Conservation (phyloP, 441 rosid genomes). For the Cnidoscolus chayamansa region DNA sequence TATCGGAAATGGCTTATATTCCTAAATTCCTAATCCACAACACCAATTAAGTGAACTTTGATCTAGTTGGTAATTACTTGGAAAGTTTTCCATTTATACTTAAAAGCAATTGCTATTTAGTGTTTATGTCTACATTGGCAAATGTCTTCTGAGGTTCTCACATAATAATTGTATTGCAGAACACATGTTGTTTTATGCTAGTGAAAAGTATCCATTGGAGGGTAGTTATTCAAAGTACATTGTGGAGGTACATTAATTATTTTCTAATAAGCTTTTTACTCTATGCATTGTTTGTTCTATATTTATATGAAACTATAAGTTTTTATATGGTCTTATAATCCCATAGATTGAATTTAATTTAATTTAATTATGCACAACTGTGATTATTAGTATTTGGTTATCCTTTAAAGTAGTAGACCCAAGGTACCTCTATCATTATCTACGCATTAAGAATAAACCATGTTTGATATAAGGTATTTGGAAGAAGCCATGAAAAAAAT, state of each 20-base stretch:
- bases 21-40: not conserved
- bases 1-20: not conserved
- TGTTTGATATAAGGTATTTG: too few relatives aligned
- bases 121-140: not conserved
- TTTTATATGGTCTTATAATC: too few relatives aligned
- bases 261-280: not conserved
- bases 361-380: too few relatives aligned
- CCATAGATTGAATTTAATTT: too few relatives aligned
- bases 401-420: too few relatives aligned
- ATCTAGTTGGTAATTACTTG: not conserved
- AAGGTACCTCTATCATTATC: too few relatives aligned
- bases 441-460: too few relatives aligned
- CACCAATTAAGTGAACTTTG: not conserved
- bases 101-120: not conserved
- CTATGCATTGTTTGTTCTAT: not conserved
- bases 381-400: too few relatives aligned
- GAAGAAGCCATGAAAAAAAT: too few relatives aligned
- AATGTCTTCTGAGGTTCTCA: not conserved
- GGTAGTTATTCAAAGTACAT: constrained; percentile 80
- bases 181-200: constrained; percentile 90
- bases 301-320: too few relatives aligned
- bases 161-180: constrained; percentile 38
- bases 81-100: too few relatives aligned
- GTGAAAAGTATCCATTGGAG: constrained; percentile 79
- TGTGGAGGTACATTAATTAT: constrained; percentile 46